phyloP scores from a whole-genome alignment of 768 basidiomycete genomes.

The Pulveroboletus ravenelii region DNA sequence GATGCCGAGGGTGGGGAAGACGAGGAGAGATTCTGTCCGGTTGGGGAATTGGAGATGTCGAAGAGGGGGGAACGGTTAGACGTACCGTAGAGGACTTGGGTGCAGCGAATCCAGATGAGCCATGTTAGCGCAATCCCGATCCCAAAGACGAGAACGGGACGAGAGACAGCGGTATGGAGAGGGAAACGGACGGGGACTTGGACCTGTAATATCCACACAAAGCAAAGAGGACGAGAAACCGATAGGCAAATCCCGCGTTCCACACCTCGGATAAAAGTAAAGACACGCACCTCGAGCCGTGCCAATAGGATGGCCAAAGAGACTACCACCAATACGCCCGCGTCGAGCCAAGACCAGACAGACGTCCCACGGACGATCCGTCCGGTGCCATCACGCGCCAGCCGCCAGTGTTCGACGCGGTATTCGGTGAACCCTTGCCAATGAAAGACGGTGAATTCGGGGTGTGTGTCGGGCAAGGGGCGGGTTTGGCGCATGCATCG shows the following conservation, averaged over 20 bases:
- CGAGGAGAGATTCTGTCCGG: constrained; percentile 61
- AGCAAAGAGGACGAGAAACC: too few relatives aligned
- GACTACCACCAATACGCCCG: constrained; percentile 22
- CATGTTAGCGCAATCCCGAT: constrained; percentile 14
- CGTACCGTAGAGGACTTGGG: constrained; percentile 47
- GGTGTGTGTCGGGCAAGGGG: constrained; percentile 38
- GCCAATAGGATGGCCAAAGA: background rate
- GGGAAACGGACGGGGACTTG: background rate
- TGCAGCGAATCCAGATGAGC: constrained; percentile 35
- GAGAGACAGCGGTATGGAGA: background rate
- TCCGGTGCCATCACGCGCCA: constrained; percentile 40
- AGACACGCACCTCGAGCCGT: constrained; percentile 14
- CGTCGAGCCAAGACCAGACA: constrained; percentile 36
- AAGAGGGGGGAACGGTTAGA: background rate
- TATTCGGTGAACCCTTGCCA: constrained; percentile 53
- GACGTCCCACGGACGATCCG: constrained; percentile 29
- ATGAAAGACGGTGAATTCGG: constrained; percentile 48
- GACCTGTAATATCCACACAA: background rate
- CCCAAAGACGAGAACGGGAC: background rate
- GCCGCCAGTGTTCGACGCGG: constrained; percentile 50
- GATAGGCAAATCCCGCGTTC: too few relatives aligned
- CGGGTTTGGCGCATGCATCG: constrained; percentile 35
- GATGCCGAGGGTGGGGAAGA: constrained; percentile 63
- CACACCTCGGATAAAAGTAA: too few relatives aligned
- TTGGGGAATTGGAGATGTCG: background rate